Conservation (phyloP, 352 stramenopile genomes). For the Sclerospora graminicola region DNA sequence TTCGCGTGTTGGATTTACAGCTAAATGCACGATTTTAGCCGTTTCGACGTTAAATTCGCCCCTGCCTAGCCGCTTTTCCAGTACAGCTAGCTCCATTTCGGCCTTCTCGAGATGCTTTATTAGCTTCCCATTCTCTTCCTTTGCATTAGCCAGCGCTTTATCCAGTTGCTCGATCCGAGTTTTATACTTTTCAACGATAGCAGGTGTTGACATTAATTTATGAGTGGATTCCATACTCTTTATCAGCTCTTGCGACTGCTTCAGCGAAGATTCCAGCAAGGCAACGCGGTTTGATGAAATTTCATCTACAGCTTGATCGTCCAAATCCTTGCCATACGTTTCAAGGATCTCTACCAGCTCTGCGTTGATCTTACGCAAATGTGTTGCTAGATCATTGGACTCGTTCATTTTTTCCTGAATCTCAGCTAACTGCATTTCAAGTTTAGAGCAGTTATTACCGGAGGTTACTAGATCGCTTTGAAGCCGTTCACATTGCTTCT, state of each 20-base stretch:
- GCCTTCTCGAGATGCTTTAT: slow-evolving; percentile 50
- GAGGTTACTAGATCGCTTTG: slow-evolving; percentile 34
- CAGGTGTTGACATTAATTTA: slow-evolving; percentile 26
- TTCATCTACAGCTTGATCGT: slow-evolving; percentile 20
- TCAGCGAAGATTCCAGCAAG: slow-evolving; percentile 35
- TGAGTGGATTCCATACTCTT: slow-evolving; percentile 28
- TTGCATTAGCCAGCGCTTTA: slow-evolving; percentile 24
- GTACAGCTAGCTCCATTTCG: slow-evolving; percentile 47
- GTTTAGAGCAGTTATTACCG: slow-evolving; percentile 32
- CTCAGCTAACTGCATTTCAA: slow-evolving; percentile 35
- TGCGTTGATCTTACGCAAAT: slow-evolving; percentile 43
- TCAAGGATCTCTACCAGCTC: slow-evolving; percentile 56
- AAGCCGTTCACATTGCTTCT: slow-evolving; percentile 42
- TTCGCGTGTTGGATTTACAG: slow-evolving; percentile 74
- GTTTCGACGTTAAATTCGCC: slow-evolving; percentile 74
- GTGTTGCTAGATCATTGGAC: slow-evolving; percentile 25
- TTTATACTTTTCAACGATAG: slow-evolving; percentile 35
- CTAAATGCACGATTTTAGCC: slow-evolving; percentile 82
- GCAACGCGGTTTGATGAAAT: slow-evolving; percentile 24
- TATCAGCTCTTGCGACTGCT: slow-evolving; percentile 40
- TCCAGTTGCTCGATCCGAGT: slow-evolving; percentile 39
- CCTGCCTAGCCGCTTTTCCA: slow-evolving; percentile 62
- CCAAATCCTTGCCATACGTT: slow-evolving; percentile 44
- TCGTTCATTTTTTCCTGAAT: slow-evolving; percentile 32
- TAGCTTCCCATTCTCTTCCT: slow-evolving; percentile 41